Evolutionary conservation across 2,329 filamentous ascomycete genomes (phyloP).

Genomic region (Penicillium sp.): DNA sequence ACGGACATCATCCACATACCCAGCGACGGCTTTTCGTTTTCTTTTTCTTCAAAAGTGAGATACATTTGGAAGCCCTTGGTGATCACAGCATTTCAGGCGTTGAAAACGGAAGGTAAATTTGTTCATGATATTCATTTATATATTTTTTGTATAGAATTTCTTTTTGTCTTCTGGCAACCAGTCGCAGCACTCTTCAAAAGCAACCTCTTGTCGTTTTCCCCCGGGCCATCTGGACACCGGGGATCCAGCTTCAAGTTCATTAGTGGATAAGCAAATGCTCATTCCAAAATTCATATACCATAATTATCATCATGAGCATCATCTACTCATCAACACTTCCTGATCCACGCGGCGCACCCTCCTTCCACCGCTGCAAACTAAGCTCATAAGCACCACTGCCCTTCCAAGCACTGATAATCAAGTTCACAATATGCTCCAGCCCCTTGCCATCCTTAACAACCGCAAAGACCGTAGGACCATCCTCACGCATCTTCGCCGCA

Average conservation of each 20-base stretch:
- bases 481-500: constrained; percentile 91
- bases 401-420: constrained; percentile 92
- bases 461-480: constrained; percentile 92
- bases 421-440: constrained; percentile 81
- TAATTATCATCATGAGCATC: neutral
- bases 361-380: constrained; percentile 50
- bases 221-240: too few species aligned
- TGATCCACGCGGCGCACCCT: constrained; percentile 42
- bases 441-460: constrained; percentile 93
- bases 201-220: constrained; percentile 8
- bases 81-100: constrained; percentile 33
- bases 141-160: constrained; percentile 22
- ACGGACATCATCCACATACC: constrained; percentile 27
- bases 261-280: too few species aligned
- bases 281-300: too few species aligned
- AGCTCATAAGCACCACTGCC: constrained; percentile 72
- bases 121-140: constrained; percentile 10
- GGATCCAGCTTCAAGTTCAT: too few species aligned
- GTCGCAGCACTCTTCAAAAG: constrained; percentile 18
- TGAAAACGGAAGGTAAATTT: constrained; percentile 17
- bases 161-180: constrained; percentile 12
- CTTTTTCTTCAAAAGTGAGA: constrained; percentile 14
- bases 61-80: constrained; percentile 21
- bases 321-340: constrained; percentile 37
- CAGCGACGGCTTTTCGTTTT: constrained; percentile 22